Base-by-base conservation (phyloP, 176 grass and related monocot species). In the Elymus sibiricus region DNA sequence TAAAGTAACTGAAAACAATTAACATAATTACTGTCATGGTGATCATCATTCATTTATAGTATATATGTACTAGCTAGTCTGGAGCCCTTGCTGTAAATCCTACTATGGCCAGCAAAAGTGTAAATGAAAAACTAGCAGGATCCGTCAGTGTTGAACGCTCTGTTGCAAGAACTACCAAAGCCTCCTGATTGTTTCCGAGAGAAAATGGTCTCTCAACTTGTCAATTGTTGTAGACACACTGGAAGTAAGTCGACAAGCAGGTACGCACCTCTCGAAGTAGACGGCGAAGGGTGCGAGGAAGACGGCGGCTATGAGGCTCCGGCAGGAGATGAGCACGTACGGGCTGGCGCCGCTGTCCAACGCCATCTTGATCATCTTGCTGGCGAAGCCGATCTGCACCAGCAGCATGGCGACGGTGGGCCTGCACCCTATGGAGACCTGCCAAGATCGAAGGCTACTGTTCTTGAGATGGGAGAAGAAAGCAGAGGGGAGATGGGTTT, bases 271-370 rank as follows among this genome's bases (percentile, higher is more conserved):
- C 79, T 98, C 95, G 59, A 98, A 83, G 47, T 60, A 83, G 78
- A 84, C 78, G 61, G 95, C 88, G 58, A 94, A 0, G 13, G 95
- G 93, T 7, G 61, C 80, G 46, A 95, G 86, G 87, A 98, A 89
- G 87, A 83, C 24, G 37, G 91, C 91, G 85, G 95, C 95, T n/a
- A 98, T 56, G 86, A 98, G 69, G 87, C 95, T 95, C 6, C 95
- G 95, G 87, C 92, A 98, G 83, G 95, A 81, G 87, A 90, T 98
- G 85, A 98, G 76, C 17, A 98, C 93, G 69, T 87, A 95, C 35
- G 95, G 95, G 87, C 93, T 98, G 86, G 92, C 93, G 85, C 95
- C 95, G 7, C 82, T 84, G 82, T 95, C 93, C 77, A 98, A 55
- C 39, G 93, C 95, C 46, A 98, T 75, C 85, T 98, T 98, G 15